A percentile compares a stretch with the other conserved stretches of the same genome.
Conservation (phyloP, 2,329 filamentous ascomycete genomes). For the Penicillium sp. region DNA sequence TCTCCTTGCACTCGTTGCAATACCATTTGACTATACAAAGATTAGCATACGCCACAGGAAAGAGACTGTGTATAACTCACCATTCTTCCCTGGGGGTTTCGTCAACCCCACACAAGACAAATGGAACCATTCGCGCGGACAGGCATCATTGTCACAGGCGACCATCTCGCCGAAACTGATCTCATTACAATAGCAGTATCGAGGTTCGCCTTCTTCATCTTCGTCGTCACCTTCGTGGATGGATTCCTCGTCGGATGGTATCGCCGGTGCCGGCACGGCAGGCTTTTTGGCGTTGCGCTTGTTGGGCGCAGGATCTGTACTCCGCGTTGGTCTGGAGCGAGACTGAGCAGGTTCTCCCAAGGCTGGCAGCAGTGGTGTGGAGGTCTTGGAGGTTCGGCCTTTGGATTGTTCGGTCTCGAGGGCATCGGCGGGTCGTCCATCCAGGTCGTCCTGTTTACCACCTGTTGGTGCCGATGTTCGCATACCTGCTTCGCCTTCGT, state of each 20-base stretch:
- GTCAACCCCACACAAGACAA: slow-evolving; percentile 77
- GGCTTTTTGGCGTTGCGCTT: slow-evolving; percentile 41
- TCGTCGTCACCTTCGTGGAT: slow-evolving; percentile 58
- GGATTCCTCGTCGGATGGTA: slow-evolving; percentile 43
- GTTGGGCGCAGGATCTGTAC: slow-evolving; percentile 34
- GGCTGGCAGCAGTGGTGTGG: slow-evolving; percentile 40
- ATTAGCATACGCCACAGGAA: slow-evolving; percentile 14
- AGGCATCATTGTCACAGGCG: slow-evolving; percentile 72
- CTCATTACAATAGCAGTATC: slow-evolving; percentile 77
- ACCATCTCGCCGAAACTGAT: slow-evolving; percentile 85
- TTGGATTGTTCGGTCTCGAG: slow-evolving; percentile 37
- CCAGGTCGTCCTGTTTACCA: slow-evolving; percentile 38
- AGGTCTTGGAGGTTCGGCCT: slow-evolving; percentile 42
- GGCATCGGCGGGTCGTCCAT: slow-evolving; percentile 31
- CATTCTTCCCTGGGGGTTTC: slow-evolving; percentile 73
- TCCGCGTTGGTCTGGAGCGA: slow-evolving; percentile 37
- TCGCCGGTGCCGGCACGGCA: slow-evolving; percentile 26
- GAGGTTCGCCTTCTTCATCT: slow-evolving; percentile 67
- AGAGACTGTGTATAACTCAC: slow-evolving; percentile 51
- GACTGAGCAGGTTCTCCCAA: slow-evolving; percentile 35
- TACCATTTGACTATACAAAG: slow-evolving; percentile 71
- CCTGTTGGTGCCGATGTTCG: slow-evolving; percentile 20
- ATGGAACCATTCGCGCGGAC: slow-evolving; percentile 80
- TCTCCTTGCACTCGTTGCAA: slow-evolving; percentile 74
- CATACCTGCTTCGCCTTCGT: slow-evolving; percentile 22